Conservation (phyloP, 345 rosid species). For the Capsella bursapastoris region DNA sequence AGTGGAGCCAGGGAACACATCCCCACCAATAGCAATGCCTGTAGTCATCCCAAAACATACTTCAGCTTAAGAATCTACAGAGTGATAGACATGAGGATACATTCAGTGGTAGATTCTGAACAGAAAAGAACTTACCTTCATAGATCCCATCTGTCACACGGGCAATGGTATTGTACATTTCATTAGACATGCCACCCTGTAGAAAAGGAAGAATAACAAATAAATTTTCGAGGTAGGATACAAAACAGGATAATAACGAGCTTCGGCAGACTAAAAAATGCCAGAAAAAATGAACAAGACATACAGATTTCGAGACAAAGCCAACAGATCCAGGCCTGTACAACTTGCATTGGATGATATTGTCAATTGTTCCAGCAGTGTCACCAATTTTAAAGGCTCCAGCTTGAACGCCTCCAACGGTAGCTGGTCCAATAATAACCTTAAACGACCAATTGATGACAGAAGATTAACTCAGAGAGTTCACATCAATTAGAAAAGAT, state of each 20-base stretch:
- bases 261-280: slow-evolving; percentile 16
- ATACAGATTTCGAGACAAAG: slow-evolving; percentile 96
- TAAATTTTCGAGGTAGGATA: neutral
- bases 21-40: slow-evolving; percentile 99
- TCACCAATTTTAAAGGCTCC: slow-evolving; percentile 99
- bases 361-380: slow-evolving; percentile 98
- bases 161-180: slow-evolving; percentile 85
- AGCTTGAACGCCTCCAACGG: slow-evolving; percentile 98
- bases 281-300: slow-evolving; percentile 35
- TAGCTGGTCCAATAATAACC: slow-evolving; percentile 99
- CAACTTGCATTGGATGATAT: slow-evolving; percentile 86
- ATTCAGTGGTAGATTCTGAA: neutral
- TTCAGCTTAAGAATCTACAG: slow-evolving; percentile 14
- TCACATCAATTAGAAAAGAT: neutral
- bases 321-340: slow-evolving; percentile 99
- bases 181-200: slow-evolving; percentile 99
- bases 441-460: slow-evolving; percentile 42
- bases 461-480: neutral
- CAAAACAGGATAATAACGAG: slow-evolving; percentile 10
- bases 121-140: slow-evolving; percentile 61
- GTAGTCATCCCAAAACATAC: slow-evolving; percentile 40
- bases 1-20: slow-evolving; percentile 96
- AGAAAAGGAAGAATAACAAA: slow-evolving; percentile 6
- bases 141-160: slow-evolving; percentile 97
- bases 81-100: neutral